Conservation (phyloP, 2,329 filamentous ascomycete genomes). For the Plenodomus biglobosus region DNA sequence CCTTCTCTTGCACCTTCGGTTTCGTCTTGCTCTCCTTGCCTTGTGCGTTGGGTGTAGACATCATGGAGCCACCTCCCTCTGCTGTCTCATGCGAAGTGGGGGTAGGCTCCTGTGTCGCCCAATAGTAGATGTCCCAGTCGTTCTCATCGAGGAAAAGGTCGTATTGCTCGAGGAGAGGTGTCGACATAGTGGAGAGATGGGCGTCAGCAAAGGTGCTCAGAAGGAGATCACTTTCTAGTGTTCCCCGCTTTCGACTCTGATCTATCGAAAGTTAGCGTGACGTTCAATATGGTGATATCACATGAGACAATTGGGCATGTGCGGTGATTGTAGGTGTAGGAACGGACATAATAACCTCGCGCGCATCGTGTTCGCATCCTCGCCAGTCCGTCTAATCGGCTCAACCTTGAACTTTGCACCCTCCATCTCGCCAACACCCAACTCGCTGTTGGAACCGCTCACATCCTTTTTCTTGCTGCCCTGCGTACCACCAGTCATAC, state of each 20-base stretch:
- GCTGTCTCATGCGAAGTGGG: conserved; percentile 60
- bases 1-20: conserved; percentile 48
- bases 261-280: conserved; percentile 56
- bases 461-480: conserved; percentile 45
- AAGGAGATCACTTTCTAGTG: conserved; percentile 91
- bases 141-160: conserved; percentile 96
- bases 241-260: conserved; percentile 95
- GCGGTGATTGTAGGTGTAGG: conserved; percentile 14
- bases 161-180: conserved; percentile 75
- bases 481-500: conserved; percentile 67
- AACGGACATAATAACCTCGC: conserved; percentile 74
- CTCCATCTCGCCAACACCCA: conserved; percentile 38
- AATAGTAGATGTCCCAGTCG: conserved; percentile 99
- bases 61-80: conserved; percentile 53
- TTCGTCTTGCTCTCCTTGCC: conserved; percentile 49
- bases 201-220: conserved; percentile 91
- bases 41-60: conserved; percentile 49
- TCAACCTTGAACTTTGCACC: conserved; percentile 76
- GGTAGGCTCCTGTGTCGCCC: conserved; percentile 83
- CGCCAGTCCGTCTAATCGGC: conserved; percentile 80
- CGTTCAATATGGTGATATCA: neutral
- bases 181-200: conserved; percentile 73
- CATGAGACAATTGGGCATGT: conserved; percentile 1
- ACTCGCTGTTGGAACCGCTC: conserved; percentile 29
- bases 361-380: conserved; percentile 82